phyloP scores from a whole-genome alignment of 1,139 yeast species.

The Taphrina confusa region DNA sequence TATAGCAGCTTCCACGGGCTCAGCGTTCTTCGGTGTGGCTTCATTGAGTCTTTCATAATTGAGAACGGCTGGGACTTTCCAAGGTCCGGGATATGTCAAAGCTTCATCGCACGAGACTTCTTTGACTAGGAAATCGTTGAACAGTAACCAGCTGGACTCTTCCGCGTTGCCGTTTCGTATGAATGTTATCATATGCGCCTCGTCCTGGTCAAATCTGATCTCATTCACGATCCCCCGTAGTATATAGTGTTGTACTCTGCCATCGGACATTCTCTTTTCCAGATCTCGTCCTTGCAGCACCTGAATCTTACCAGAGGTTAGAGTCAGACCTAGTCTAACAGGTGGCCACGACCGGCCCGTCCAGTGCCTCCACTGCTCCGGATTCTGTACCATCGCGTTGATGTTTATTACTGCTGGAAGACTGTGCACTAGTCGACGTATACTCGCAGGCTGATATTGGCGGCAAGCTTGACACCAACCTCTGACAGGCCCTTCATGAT shows the following conservation, averaged over 20 bases:
- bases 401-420: conserved; percentile 70
- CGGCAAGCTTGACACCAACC: conserved; percentile 37
- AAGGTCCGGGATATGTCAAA: conserved; percentile 64
- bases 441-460: conserved; percentile 32
- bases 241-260: conserved; percentile 40
- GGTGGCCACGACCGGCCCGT: conserved; percentile 36
- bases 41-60: conserved; percentile 51
- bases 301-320: conserved; percentile 30
- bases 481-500: conserved; percentile 35
- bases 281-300: conserved; percentile 36
- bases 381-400: conserved; percentile 54
- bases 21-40: not conserved
- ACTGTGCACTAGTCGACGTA: conserved; percentile 51
- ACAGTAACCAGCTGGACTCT: conserved; percentile 66
- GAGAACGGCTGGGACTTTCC: conserved; percentile 82
- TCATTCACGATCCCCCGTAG: conserved; percentile 50
- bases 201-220: conserved; percentile 44
- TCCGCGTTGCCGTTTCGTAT: conserved; percentile 49
- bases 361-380: conserved; percentile 40
- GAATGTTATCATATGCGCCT: conserved; percentile 48
- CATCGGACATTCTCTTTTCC: conserved; percentile 34
- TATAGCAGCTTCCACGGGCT: not conserved
- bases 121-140: conserved; percentile 89
- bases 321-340: conserved; percentile 30
- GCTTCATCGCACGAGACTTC: conserved; percentile 70